Evolutionary conservation across 2,329 filamentous ascomycete genomes (phyloP).

Genomic region (Pseudocercospora cruenta): DNA sequence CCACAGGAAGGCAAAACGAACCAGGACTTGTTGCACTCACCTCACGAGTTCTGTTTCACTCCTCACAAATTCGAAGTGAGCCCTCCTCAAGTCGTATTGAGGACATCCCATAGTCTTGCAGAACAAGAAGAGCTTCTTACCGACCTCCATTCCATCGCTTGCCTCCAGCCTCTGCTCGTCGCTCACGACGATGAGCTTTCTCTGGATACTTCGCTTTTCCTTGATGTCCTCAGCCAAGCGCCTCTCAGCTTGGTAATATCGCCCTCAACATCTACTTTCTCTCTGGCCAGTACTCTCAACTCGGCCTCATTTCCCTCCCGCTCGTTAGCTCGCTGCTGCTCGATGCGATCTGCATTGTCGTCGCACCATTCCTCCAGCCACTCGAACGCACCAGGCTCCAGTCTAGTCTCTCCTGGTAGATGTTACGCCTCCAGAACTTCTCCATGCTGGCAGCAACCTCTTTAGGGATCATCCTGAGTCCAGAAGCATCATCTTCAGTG

Average conservation of each 20-base stretch:
- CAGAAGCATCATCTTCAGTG: not conserved
- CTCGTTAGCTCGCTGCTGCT: slow-evolving; percentile 1
- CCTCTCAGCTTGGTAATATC: not conserved
- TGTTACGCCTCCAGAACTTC: not conserved
- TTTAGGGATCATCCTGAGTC: not conserved
- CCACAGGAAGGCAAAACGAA: not conserved
- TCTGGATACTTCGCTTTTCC: not conserved
- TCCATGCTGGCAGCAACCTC: not conserved
- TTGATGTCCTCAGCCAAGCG: not conserved
- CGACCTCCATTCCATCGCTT: not conserved
- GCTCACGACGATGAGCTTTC: not conserved
- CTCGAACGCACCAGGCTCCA: not conserved
- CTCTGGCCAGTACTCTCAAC: not conserved
- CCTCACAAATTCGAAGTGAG: not conserved
- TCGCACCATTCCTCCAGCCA: slow-evolving; percentile 7
- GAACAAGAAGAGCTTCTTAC: not conserved
- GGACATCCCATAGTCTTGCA: not conserved
- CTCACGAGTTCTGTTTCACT: not conserved
- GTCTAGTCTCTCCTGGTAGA: not conserved
- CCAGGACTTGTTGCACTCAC: not conserved
- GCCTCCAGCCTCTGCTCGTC: not conserved
- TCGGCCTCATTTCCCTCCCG: not conserved
- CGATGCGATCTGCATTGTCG: slow-evolving; percentile 1
- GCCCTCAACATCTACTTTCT: not conserved
- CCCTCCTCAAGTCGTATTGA: not conserved